phyloP scores from a whole-genome alignment of 345 rosid genomes.

The Zanthoxylum bungeanum region DNA sequence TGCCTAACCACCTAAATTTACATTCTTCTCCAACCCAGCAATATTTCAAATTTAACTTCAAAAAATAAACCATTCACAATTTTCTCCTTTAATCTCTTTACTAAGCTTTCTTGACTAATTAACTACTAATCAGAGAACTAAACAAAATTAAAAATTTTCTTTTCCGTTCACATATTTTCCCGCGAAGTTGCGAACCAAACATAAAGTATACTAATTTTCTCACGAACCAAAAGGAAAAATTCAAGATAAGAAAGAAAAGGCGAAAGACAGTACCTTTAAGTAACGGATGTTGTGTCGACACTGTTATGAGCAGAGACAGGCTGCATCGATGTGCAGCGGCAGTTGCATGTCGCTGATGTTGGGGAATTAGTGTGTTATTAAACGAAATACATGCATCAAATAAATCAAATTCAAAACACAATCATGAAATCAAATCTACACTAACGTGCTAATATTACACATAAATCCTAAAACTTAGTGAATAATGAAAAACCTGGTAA shows the following conservation, averaged over 20 bases:
- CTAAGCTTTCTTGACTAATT: not conserved
- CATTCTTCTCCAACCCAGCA: too few species aligned
- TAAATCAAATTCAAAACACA: too few species aligned
- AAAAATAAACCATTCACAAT: not conserved
- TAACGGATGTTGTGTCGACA: conserved; percentile 48
- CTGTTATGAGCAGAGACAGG: conserved; percentile 29
- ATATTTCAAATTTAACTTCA: too few species aligned
- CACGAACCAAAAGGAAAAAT: not conserved
- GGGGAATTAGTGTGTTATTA: too few species aligned
- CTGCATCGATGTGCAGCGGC: conserved; percentile 39
- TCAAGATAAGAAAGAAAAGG: not conserved
- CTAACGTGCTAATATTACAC: too few species aligned
- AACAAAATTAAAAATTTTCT: not conserved
- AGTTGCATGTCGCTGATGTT: conserved; percentile 20
- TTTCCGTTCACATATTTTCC: not conserved
- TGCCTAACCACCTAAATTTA: too few species aligned
- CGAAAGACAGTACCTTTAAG: conserved; percentile 35
- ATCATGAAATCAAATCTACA: too few species aligned
- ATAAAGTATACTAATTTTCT: not conserved
- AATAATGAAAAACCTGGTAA: too few species aligned
- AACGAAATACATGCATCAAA: too few species aligned
- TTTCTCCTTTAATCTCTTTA: not conserved
- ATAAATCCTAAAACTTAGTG: too few species aligned
- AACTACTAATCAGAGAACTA: not conserved
- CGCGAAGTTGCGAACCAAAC: conserved; percentile 9